Conservation (phyloP, 768 basidiomycete species). For the Gymnopilus junonius region DNA sequence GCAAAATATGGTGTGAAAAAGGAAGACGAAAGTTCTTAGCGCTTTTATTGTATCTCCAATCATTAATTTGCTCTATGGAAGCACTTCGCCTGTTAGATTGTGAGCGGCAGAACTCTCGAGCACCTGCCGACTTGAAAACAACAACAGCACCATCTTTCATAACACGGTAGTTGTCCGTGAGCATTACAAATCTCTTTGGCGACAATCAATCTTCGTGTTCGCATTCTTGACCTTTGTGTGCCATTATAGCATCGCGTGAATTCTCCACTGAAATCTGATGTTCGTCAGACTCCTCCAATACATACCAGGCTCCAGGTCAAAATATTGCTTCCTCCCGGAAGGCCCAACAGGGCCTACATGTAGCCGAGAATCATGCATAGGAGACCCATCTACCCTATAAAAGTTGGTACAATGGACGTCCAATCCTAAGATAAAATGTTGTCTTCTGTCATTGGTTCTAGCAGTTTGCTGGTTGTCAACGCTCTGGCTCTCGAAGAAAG, state of each 20-base stretch:
- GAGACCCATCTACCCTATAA: conserved; percentile 23
- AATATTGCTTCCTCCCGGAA: background rate
- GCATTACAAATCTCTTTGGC: too few relatives aligned
- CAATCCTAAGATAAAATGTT: conserved; percentile 12
- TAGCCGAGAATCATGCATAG: conserved; percentile 17
- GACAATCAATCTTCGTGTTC: too few relatives aligned
- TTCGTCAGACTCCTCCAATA: too few relatives aligned
- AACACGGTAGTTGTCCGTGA: background rate
- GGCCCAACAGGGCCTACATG: background rate
- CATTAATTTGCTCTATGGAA: conserved; percentile 1
- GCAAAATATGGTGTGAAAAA: conserved; percentile 70
- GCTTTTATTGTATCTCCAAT: background rate
- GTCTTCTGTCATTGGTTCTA: conserved; percentile 19
- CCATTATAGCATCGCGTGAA: too few relatives aligned
- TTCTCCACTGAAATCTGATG: too few relatives aligned
- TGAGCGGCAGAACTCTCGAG: background rate
- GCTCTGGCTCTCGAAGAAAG: conserved; percentile 32
- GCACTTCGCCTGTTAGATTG: background rate
- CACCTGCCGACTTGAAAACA: too few relatives aligned
- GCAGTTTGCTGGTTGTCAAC: conserved; percentile 22
- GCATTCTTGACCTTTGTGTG: background rate
- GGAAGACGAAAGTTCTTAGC: conserved; percentile 32
- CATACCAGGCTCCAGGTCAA: too few relatives aligned
- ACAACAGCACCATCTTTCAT: too few relatives aligned
- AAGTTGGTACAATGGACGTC: background rate